Percentiles rank a stretch among this genome's conserved stretches.
These are phyloP conservation scores for Saccharomycopsis sp. DNA, from an alignment of 805 yeast species.

Conservation along the genomic window DNA sequence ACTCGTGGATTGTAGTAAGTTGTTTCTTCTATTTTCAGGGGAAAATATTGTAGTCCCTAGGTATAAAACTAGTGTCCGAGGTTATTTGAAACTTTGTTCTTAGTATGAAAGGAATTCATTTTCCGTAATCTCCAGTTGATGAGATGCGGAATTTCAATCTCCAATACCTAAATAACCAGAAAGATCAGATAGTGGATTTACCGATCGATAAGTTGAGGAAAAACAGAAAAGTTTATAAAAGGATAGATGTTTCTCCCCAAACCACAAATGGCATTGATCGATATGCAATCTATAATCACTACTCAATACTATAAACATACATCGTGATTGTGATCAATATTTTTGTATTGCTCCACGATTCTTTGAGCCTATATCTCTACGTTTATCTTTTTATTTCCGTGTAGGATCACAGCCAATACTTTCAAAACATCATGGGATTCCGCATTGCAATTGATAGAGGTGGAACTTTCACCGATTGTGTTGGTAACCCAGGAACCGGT, in stretches of 20 bases:
- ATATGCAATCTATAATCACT: not conserved
- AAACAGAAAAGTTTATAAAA: not conserved
- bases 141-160: not conserved
- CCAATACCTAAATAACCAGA: not conserved
- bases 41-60: too few species aligned
- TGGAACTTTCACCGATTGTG: constrained; percentile 86
- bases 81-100: too few species aligned
- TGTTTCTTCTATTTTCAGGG: too few species aligned
- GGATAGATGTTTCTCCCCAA: not conserved
- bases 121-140: not conserved
- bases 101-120: not conserved
- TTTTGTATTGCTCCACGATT: not conserved
- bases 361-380: too few species aligned
- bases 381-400: not conserved
- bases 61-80: not conserved
- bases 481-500: constrained; percentile 43
- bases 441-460: constrained; percentile 39
- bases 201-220: not conserved
- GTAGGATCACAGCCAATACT: not conserved
- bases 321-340: not conserved
- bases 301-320: not conserved
- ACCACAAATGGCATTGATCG: not conserved
- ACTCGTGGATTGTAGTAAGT: too few species aligned
- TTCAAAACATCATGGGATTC: not conserved
- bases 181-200: not conserved